Percentiles rank a stretch among this genome's conserved stretches.
Evolutionary conservation across 257 asterid genomes (phyloP).

Genomic region (Lavandula angustifolia): DNA sequence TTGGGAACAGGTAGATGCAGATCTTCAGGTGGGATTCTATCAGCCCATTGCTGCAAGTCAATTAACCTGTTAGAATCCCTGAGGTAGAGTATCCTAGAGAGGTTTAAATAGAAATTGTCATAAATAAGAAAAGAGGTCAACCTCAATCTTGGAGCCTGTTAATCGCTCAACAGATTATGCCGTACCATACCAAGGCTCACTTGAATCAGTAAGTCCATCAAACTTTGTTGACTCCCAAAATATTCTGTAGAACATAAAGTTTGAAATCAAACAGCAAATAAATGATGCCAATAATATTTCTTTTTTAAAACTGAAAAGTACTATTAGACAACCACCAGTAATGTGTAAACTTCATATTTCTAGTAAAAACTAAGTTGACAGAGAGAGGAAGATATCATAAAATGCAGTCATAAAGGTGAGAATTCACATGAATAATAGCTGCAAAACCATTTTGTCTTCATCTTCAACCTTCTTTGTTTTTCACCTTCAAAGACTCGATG

Average conservation of each 20-base stretch:
- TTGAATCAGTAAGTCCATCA: conserved; percentile 60
- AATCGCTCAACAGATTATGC: conserved; percentile 68
- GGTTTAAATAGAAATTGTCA: conserved; percentile 25
- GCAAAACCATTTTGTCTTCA: conserved; percentile 14
- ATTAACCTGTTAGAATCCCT: conserved; percentile 28
- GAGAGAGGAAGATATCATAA: background rate
- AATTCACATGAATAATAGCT: background rate
- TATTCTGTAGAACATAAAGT: conserved; percentile 54
- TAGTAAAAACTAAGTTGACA: conserved; percentile 14
- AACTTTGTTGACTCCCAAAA: conserved; percentile 95
- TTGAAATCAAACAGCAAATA: conserved; percentile 25
- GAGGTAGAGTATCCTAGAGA: conserved; percentile 7
- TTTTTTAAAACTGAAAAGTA: conserved; percentile 8
- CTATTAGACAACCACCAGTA: conserved; percentile 20
- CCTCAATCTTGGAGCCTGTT: conserved; percentile 70
- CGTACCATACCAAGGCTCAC: conserved; percentile 98
- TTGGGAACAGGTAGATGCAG: conserved; percentile 79
- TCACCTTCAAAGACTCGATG: conserved; percentile 10
- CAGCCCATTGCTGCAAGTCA: conserved; percentile 71
- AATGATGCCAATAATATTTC: conserved; percentile 17
- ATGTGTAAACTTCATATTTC: conserved; percentile 21
- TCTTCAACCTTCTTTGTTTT: background rate
- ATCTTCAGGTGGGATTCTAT: conserved; percentile 61
- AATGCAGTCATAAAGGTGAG: conserved; percentile 6
- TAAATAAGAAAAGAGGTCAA: conserved; percentile 39